Conservation (phyloP, 2,329 filamentous ascomycete species). For the Sphaerulina musiva region DNA sequence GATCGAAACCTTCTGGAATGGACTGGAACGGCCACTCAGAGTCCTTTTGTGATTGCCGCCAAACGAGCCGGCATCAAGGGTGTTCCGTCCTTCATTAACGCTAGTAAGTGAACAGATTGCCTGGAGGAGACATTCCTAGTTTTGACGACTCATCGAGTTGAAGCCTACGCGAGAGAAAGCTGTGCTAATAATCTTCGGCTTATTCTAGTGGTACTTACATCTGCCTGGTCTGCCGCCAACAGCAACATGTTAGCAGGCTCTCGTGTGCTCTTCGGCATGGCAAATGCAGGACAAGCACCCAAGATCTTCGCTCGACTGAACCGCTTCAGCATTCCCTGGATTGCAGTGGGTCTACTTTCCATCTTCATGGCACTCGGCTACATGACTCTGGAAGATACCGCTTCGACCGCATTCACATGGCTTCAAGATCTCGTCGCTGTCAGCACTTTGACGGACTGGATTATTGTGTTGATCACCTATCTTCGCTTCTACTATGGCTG, state of each 20-base stretch:
- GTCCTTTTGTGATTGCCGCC: conserved; percentile 61
- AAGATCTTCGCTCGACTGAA: conserved; percentile 33
- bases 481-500: conserved; percentile 23
- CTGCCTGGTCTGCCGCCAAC: conserved; percentile 54
- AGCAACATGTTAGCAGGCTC: conserved; percentile 32
- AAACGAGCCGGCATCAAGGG: conserved; percentile 53
- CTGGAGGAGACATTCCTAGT: too few species aligned
- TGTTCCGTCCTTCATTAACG: conserved; percentile 61
- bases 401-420: conserved; percentile 27
- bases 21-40: conserved; percentile 33
- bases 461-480: conserved; percentile 24
- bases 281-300: conserved; percentile 43
- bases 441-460: conserved; percentile 25
- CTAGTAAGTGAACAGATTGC: conserved; percentile 25
- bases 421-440: conserved; percentile 28
- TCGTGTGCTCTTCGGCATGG: conserved; percentile 20
- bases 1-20: conserved; percentile 29
- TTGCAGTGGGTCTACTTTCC: conserved; percentile 12
- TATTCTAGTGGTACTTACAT: conserved; percentile 48
- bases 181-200: too few species aligned
- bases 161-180: too few species aligned
- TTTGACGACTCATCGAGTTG: too few species aligned
- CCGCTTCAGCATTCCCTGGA: conserved; percentile 18
- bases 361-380: conserved; percentile 20
- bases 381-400: conserved; percentile 20